Evolutionary conservation across 2,329 filamentous ascomycete genomes (phyloP).

Genomic region (Hypomyces perniciosus): DNA sequence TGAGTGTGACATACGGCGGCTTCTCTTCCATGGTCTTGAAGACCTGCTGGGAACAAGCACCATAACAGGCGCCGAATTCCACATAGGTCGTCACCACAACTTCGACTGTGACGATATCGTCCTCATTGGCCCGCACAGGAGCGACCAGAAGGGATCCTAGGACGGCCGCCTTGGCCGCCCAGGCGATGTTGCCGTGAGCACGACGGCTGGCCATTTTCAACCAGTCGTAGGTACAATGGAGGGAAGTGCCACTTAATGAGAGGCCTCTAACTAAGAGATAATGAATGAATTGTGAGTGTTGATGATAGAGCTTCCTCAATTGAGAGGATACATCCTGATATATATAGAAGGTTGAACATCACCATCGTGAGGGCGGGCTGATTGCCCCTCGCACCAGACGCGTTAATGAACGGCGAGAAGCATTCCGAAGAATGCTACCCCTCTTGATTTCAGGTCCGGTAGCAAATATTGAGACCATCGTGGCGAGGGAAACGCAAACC

Average conservation of each 20-base stretch:
- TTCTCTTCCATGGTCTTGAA: constrained; percentile 5
- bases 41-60: constrained; percentile 8
- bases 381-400: neutral
- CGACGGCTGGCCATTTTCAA: constrained; percentile 6
- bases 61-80: constrained; percentile 12
- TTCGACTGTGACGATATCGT: constrained; percentile 13
- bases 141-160: constrained; percentile 13
- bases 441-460: neutral
- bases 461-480: too few species aligned
- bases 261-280: neutral
- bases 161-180: constrained; percentile 12
- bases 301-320: neutral
- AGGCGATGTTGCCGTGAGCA: constrained; percentile 6
- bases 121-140: constrained; percentile 8
- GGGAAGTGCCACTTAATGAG: neutral
- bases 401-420: neutral
- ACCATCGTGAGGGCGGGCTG: neutral
- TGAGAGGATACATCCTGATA: too few species aligned
- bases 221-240: constrained; percentile 15
- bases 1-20: constrained; percentile 14
- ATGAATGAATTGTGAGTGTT: neutral
- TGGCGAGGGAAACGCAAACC: neutral
- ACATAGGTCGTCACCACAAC: constrained; percentile 16
- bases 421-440: neutral
- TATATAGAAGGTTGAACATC: too few species aligned